Conservation (phyloP, 2,329 filamentous ascomycete genomes). For the Stenocarpella maydis region DNA sequence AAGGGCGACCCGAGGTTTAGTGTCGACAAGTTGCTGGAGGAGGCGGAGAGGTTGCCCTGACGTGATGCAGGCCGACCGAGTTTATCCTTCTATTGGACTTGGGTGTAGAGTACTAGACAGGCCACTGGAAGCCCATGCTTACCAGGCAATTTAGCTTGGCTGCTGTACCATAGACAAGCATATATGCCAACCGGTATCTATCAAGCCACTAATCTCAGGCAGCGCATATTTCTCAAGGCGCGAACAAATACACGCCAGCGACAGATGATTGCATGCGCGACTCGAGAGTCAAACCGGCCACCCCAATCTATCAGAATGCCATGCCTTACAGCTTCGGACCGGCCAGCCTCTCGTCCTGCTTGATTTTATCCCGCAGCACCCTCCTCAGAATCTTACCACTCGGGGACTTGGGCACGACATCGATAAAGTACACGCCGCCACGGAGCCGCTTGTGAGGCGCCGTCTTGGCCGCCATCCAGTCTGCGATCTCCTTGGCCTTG, state of each 20-base stretch:
- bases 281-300: background rate
- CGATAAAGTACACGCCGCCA: conserved; percentile 74
- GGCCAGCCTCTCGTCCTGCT: conserved; percentile 48
- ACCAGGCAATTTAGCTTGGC: background rate
- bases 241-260: background rate
- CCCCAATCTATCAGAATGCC: background rate
- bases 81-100: background rate
- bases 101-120: background rate
- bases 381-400: conserved; percentile 58
- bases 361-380: conserved; percentile 51
- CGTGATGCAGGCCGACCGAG: conserved; percentile 14
- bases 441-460: conserved; percentile 70
- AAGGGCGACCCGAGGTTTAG: conserved; percentile 81
- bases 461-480: conserved; percentile 49
- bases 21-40: conserved; percentile 85
- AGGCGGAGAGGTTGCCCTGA: conserved; percentile 80
- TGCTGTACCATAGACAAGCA: conserved; percentile 9
- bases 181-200: background rate
- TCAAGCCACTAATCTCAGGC: background rate
- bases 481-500: conserved; percentile 50
- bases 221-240: no score
- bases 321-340: conserved; percentile 50
- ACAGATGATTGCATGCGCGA: background rate
- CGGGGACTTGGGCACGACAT: conserved; percentile 76
- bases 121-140: background rate